A percentile compares a stretch with the other conserved stretches of the same genome.
Conservation (phyloP, 75 land plant species). For the Azolla pinnata region DNA sequence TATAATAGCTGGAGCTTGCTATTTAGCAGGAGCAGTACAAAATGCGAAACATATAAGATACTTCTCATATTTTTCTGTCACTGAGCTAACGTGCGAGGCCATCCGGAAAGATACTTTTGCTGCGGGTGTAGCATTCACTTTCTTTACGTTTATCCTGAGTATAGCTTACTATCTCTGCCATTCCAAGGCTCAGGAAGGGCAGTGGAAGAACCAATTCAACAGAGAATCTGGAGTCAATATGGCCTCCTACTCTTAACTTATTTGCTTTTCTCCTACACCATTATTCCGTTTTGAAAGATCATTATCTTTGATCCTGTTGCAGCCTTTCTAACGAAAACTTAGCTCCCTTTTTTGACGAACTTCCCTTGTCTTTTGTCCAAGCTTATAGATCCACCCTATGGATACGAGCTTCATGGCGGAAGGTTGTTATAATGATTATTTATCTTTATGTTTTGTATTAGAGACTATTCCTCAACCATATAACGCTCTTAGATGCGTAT, state of each 20-base stretch:
- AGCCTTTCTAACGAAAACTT: too few species aligned
- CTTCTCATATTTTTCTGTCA: conserved; percentile 20
- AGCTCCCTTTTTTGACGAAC: too few species aligned
- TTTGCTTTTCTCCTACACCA: background rate
- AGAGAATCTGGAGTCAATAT: background rate
- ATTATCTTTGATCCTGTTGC: too few species aligned
- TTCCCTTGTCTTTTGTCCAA: too few species aligned
- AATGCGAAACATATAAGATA: conserved; percentile 72
- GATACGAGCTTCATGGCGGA: too few species aligned
- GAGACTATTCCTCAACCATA: too few species aligned
- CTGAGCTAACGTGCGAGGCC: conserved; percentile 49
- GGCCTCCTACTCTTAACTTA: background rate
- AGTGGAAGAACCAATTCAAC: background rate
- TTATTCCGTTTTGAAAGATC: too few species aligned
- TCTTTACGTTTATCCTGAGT: conserved; percentile 68
- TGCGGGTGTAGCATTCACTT: conserved; percentile 64
- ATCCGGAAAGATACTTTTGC: conserved; percentile 74
- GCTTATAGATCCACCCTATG: too few species aligned
- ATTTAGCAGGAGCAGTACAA: conserved; percentile 63
- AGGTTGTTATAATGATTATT: too few species aligned
- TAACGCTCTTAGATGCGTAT: too few species aligned
- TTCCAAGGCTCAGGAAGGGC: conserved; percentile 39
- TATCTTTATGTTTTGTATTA: too few species aligned
- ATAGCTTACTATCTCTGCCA: conserved; percentile 71
- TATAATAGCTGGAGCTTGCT: conserved; percentile 50